These are phyloP conservation scores for Populus hybrid DNA, from an alignment of 441 rosid species.

Conservation along the genomic window DNA sequence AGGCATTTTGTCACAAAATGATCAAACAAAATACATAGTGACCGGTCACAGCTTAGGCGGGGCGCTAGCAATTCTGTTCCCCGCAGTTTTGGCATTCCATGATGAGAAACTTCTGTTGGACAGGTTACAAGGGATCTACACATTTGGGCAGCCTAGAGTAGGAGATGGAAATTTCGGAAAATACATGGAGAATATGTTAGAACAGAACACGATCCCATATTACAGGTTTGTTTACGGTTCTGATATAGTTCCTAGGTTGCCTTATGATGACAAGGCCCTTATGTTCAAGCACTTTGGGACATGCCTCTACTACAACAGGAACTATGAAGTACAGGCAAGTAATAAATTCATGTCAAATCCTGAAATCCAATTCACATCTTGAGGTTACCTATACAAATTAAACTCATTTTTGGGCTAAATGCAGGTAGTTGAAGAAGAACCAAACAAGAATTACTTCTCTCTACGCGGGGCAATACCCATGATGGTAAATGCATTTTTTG, in stretches of 20 bases:
- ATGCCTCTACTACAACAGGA: conserved; percentile 46
- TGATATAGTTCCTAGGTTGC: conserved; percentile 70
- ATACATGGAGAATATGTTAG: conserved; percentile 40
- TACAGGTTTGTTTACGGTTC: conserved; percentile 57
- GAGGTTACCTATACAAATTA: neutral
- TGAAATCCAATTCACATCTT: neutral
- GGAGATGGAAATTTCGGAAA: conserved; percentile 52
- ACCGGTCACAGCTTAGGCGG: conserved; percentile 79
- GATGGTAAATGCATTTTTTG: conserved; percentile 37
- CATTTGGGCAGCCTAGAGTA: conserved; percentile 76
- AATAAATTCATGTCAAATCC: neutral
- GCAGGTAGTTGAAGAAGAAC: conserved; percentile 50
- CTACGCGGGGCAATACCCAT: conserved; percentile 22
- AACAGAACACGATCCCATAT: conserved; percentile 28
- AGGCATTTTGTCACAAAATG: conserved; percentile 27
- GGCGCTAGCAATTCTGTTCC: conserved; percentile 60
- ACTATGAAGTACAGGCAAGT: conserved; percentile 56
- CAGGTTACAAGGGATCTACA: conserved; percentile 54
- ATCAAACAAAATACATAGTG: conserved; percentile 34
- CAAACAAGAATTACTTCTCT: conserved; percentile 50
- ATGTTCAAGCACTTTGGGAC: conserved; percentile 76
- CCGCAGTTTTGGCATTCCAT: conserved; percentile 44
- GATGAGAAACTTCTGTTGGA: conserved; percentile 44
- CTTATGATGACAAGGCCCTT: conserved; percentile 51
- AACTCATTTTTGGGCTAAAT: no score